Base-by-base conservation (phyloP, 2,329 filamentous ascomycete species). In the Conoideocrella luteorostrata region DNA sequence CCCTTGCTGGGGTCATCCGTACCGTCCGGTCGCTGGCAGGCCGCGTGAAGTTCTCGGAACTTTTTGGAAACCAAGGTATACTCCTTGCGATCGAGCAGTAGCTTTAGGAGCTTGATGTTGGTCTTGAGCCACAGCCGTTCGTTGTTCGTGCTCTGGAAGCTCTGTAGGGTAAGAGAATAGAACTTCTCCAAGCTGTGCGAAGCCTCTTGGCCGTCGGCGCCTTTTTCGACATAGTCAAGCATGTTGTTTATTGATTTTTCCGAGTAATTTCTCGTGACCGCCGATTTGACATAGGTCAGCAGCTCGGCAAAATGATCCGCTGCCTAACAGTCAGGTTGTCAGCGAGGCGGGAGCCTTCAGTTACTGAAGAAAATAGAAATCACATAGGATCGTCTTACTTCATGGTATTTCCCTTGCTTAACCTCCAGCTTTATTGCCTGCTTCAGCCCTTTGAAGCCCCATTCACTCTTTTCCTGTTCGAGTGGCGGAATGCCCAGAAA, bases 241-340 rank as follows among this genome's bases (percentile, higher is more conserved):
- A 98, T 95, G 64, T 96, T 97, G 69, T 97, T 97, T 70, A 98
- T 95, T 11, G 91, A 97, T 65, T 97, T 97, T 66, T 98, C 93
- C 2, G 93, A 96, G 67, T 97, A 97, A 67, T 97, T 98, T 50
- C 93, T 82, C 32, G 93, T 97, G 37, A 98, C 91, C 7, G 91
- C 91, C 3, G 88, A 94, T 65, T 93, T 95, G 69, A 97, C 90
- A 59, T 97, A 98, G 37, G 90, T 97, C 52, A 98, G 80, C 23
- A 98, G 87, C 68, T 97, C 89, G 52, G 80, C 83, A 67, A 95
- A 98, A 66, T 98, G 90, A 60, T 91, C 82, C 38, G 90, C 82
- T 7, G 91, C 91, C 88, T 95, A 41, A n/a, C n/a, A n/a, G 22
- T 39, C 24, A 17, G 54, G 51, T 59, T 59, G 54, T 56, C 9